phyloP scores from a whole-genome alignment of 1,139 yeast genomes.

The Lodderomyces pseudojiufengensis region DNA sequence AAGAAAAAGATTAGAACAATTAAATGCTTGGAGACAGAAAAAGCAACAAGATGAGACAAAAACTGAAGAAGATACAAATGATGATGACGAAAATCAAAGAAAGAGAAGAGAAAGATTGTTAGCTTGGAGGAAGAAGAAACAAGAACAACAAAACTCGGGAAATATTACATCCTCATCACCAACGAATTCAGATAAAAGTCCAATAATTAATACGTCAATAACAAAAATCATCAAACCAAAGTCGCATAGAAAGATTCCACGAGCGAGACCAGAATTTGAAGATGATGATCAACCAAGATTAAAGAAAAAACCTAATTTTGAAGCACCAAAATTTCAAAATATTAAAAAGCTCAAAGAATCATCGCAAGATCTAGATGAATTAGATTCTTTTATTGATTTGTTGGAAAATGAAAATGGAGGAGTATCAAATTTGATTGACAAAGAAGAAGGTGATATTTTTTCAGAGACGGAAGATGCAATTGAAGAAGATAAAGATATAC shows the following conservation, averaged over 20 bases:
- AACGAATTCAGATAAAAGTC: background rate
- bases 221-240: background rate
- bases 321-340: constrained; percentile 19
- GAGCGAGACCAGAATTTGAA: constrained; percentile 1
- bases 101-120: constrained; percentile 38
- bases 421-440: background rate
- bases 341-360: constrained; percentile 6
- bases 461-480: constrained; percentile 2
- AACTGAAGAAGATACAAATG: too few relatives aligned
- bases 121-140: constrained; percentile 40
- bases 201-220: background rate
- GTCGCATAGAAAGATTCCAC: background rate
- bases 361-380: constrained; percentile 19
- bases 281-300: constrained; percentile 11
- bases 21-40: constrained; percentile 40
- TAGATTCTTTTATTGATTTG: constrained; percentile 18
- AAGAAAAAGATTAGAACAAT: constrained; percentile 33
- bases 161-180: background rate
- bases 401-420: constrained; percentile 2
- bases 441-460: constrained; percentile 7
- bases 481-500: constrained; percentile 19
- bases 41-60: constrained; percentile 23
- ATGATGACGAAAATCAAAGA: constrained; percentile 34
- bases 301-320: constrained; percentile 24
- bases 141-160: constrained; percentile 15